Percentiles rank a stretch among this genome's conserved stretches.
Evolutionary conservation across 495 filamentous ascomycete species (phyloP).

Genomic region (Talaromyces trachyspermus): DNA sequence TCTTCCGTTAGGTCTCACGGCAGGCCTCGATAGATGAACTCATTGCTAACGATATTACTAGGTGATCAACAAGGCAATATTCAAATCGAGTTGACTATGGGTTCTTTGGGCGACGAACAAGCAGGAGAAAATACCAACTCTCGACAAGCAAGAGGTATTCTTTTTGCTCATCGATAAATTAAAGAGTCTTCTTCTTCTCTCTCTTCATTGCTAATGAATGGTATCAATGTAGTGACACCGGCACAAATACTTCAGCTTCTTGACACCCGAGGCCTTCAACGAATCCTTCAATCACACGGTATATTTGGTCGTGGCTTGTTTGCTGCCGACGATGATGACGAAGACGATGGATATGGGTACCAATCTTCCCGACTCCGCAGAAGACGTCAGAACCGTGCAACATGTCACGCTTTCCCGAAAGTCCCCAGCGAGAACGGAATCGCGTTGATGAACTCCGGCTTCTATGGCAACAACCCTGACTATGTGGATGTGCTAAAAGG

Average conservation of each 20-base stretch:
- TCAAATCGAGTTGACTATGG: slow-evolving; percentile 41
- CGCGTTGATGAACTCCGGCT: slow-evolving; percentile 70
- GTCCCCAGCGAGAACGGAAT: slow-evolving; percentile 70
- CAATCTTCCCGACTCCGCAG: slow-evolving; percentile 18
- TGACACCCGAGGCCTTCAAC: slow-evolving; percentile 27
- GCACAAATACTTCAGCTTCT: slow-evolving; percentile 31
- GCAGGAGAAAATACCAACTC: slow-evolving; percentile 28
- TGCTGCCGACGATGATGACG: slow-evolving; percentile 23
- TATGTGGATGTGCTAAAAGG: slow-evolving; percentile 42
- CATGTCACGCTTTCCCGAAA: slow-evolving; percentile 54
- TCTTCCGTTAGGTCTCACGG: slow-evolving; percentile 13
- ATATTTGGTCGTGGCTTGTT: slow-evolving; percentile 12
- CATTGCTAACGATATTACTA: slow-evolving; percentile 11
- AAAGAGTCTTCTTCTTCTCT: background rate
- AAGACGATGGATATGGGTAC: slow-evolving; percentile 18
- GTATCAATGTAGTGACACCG: no score
- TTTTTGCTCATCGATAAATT: background rate
- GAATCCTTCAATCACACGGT: slow-evolving; percentile 30
- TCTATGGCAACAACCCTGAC: slow-evolving; percentile 59
- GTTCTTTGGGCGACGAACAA: slow-evolving; percentile 32
- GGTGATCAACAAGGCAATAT: slow-evolving; percentile 33
- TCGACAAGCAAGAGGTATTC: slow-evolving; percentile 15
- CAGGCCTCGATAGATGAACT: slow-evolving; percentile 20
- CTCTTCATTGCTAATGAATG: slow-evolving; percentile 10
- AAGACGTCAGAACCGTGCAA: slow-evolving; percentile 17